phyloP scores from a whole-genome alignment of 306 rosid species.

The Ammopiptanthus mongolicus region DNA sequence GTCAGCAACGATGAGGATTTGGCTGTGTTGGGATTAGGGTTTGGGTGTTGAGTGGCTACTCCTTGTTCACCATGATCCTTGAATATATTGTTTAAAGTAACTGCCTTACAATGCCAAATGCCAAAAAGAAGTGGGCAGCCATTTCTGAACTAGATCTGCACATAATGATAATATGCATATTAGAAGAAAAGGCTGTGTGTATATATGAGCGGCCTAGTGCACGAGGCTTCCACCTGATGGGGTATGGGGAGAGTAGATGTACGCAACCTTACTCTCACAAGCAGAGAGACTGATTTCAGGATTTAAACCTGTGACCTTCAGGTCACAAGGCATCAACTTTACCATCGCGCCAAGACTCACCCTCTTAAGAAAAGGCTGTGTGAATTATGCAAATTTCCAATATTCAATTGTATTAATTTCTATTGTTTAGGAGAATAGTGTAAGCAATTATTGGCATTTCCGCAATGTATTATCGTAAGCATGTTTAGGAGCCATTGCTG shows the following conservation, averaged over 20 bases:
- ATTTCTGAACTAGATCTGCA: neutral
- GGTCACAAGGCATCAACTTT: no score
- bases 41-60: neutral
- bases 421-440: constrained; percentile 1
- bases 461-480: neutral
- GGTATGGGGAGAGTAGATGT: no score
- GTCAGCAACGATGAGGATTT: neutral
- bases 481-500: neutral
- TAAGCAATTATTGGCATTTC: constrained; percentile 3
- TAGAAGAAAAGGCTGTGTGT: constrained; percentile 8
- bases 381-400: constrained; percentile 10
- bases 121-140: neutral
- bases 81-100: constrained; percentile 5
- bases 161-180: neutral
- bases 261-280: no score
- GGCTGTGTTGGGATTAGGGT: constrained; percentile 6
- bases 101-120: neutral
- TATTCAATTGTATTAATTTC: neutral
- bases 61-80: neutral
- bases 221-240: no score
- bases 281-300: no score
- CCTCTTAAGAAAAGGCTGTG: constrained; percentile 11
- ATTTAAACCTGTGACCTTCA: no score
- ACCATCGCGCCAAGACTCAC: no score
- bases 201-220: no score